Evolutionary conservation across 2,329 filamentous ascomycete species (phyloP).

Genomic region (Zymoseptoria ardabiliae): DNA sequence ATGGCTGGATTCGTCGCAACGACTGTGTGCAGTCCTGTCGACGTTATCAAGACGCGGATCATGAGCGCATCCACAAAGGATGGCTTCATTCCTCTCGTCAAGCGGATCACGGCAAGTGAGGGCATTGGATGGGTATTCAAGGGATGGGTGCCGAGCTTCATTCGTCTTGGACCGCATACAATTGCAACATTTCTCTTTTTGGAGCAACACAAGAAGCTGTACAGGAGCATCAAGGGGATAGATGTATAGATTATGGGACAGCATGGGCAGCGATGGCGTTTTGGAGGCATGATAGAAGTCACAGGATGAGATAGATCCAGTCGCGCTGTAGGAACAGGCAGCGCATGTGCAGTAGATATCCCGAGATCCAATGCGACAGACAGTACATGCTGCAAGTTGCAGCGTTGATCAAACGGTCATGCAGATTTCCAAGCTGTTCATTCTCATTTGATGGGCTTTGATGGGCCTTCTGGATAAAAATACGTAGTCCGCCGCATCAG

Average conservation of each 20-base stretch:
- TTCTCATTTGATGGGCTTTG: no score
- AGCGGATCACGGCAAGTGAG: constrained; percentile 61
- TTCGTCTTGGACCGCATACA: constrained; percentile 64
- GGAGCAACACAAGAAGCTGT: constrained; percentile 77
- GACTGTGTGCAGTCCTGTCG: constrained; percentile 75
- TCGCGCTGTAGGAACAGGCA: neutral
- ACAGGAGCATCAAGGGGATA: constrained; percentile 40
- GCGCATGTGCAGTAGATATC: neutral
- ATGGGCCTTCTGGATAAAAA: neutral
- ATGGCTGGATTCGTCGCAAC: constrained; percentile 77
- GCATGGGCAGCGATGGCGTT: neutral
- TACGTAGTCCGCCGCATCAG: neutral
- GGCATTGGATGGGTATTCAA: constrained; percentile 80
- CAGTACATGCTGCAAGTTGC: neutral
- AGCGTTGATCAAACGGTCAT: neutral
- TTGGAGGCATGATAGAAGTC: neutral
- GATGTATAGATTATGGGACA: neutral
- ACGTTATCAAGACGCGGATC: constrained; percentile 82
- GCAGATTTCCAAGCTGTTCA: neutral
- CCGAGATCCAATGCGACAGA: neutral
- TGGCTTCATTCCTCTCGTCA: constrained; percentile 52
- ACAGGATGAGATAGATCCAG: neutral
- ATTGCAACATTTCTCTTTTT: constrained; percentile 81
- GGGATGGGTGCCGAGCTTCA: constrained; percentile 77
- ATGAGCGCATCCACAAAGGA: constrained; percentile 60